A percentile compares a stretch with the other conserved stretches of the same genome.
Conservation (phyloP, 2,329 filamentous ascomycete species). For the Raffaelea arxii region DNA sequence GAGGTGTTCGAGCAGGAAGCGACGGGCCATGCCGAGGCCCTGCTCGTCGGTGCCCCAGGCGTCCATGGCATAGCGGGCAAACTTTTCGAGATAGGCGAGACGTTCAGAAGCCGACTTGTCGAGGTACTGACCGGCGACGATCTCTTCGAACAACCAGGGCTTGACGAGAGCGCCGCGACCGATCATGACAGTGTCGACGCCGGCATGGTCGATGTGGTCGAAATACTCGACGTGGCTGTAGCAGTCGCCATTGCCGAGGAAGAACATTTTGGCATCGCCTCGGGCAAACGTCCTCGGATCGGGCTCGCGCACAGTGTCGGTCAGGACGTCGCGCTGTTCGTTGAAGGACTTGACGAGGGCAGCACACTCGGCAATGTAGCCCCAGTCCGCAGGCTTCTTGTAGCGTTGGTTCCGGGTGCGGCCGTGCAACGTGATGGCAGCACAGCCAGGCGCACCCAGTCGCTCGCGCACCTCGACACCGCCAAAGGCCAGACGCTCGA, state of each 20-base stretch:
- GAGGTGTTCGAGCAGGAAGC: slow-evolving; percentile 91
- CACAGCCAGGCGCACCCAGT: slow-evolving; percentile 71
- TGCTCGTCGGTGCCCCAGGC: slow-evolving; percentile 95
- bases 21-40: slow-evolving; percentile 78
- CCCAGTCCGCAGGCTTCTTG: slow-evolving; percentile 86
- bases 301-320: slow-evolving; percentile 69
- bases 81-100: slow-evolving; percentile 77
- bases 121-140: slow-evolving; percentile 80
- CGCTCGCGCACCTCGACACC: slow-evolving; percentile 60
- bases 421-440: slow-evolving; percentile 92
- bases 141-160: slow-evolving; percentile 98
- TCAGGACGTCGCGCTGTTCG: slow-evolving; percentile 50
- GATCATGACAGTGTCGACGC: slow-evolving; percentile 92
- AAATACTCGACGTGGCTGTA: slow-evolving; percentile 88
- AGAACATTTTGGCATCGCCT: slow-evolving; percentile 63
- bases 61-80: slow-evolving; percentile 81
- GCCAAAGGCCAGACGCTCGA: slow-evolving; percentile 76
- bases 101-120: slow-evolving; percentile 90
- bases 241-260: slow-evolving; percentile 93
- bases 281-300: slow-evolving; percentile 65
- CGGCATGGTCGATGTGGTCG: slow-evolving; percentile 62
- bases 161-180: slow-evolving; percentile 94
- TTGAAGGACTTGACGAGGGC: slow-evolving; percentile 75
- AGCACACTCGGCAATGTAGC: slow-evolving; percentile 84
- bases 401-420: slow-evolving; percentile 91